phyloP scores from a whole-genome alignment of 2,329 filamentous ascomycete species.

The Alternaria longipes region DNA sequence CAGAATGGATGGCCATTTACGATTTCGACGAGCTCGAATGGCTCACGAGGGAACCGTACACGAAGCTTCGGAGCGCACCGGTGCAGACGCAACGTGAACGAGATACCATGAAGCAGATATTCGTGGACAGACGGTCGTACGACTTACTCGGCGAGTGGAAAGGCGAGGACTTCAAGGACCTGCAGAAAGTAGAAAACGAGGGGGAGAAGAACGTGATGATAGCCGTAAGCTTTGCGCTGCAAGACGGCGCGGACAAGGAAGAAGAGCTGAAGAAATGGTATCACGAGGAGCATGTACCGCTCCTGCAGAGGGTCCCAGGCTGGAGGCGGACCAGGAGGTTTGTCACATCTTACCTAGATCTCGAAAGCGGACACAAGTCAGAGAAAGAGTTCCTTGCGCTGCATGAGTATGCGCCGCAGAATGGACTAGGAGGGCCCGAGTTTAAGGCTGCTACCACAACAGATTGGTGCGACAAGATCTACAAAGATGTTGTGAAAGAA shows the following conservation, averaged over 20 bases:
- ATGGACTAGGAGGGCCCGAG: conserved; percentile 72
- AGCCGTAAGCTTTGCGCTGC: conserved; percentile 67
- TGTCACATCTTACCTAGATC: conserved; percentile 67
- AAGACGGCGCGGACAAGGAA: conserved; percentile 60
- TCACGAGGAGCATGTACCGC: conserved; percentile 74
- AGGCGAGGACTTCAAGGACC: conserved; percentile 64
- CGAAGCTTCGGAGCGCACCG: conserved; percentile 66
- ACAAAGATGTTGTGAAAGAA: conserved; percentile 65
- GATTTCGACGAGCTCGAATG: conserved; percentile 79
- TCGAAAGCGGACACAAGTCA: conserved; percentile 47
- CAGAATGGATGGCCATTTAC: conserved; percentile 81
- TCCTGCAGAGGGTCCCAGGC: conserved; percentile 78
- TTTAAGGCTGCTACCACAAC: conserved; percentile 71
- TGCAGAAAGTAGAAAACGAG: conserved; percentile 68
- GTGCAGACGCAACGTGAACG: conserved; percentile 68
- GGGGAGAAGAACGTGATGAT: conserved; percentile 67
- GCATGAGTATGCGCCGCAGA: conserved; percentile 75
- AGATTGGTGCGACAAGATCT: conserved; percentile 68
- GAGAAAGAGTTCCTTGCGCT: conserved; percentile 68
- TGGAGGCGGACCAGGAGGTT: conserved; percentile 80
- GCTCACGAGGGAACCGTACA: conserved; percentile 76
- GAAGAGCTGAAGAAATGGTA: conserved; percentile 75
- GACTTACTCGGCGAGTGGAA: conserved; percentile 68
- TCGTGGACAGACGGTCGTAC: conserved; percentile 75
- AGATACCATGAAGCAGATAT: conserved; percentile 70